Percentiles rank a stretch among this genome's conserved stretches.
These are phyloP conservation scores for Pugionium dolabratum DNA, from an alignment of 345 rosid species.

Conservation along the genomic window DNA sequence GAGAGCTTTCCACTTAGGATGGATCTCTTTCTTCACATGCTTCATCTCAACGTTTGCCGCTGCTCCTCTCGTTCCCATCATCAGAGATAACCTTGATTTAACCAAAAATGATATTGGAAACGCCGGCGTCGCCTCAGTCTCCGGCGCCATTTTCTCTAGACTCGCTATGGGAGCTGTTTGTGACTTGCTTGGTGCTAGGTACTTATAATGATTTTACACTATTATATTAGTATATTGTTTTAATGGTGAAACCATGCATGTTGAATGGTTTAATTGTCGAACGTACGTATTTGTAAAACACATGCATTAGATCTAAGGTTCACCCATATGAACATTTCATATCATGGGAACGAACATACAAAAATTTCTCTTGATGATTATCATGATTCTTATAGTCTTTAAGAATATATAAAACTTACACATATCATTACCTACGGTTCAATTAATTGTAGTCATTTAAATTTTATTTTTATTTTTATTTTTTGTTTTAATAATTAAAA, in stretches of 20 bases:
- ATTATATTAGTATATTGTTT: background rate
- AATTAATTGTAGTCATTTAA: no score
- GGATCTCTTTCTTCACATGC: slow-evolving; percentile 90
- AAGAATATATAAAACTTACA: no score
- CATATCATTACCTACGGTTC: no score
- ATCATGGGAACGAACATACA: background rate
- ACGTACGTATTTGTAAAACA: background rate
- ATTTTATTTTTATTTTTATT: no score
- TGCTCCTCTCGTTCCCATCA: slow-evolving; percentile 77
- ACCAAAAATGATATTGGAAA: slow-evolving; percentile 70
- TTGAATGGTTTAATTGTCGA: background rate
- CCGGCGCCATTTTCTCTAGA: slow-evolving; percentile 80
- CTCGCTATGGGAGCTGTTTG: slow-evolving; percentile 82
- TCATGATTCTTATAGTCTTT: background rate
- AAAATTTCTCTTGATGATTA: background rate
- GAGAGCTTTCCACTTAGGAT: slow-evolving; percentile 82
- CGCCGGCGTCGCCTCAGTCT: slow-evolving; percentile 85
- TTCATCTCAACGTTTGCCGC: slow-evolving; percentile 91
- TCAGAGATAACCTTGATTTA: slow-evolving; percentile 72
- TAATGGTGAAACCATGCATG: background rate
- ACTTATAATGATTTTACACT: background rate
- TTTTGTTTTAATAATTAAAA: no score
- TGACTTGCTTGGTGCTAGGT: slow-evolving; percentile 73
- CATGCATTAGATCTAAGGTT: slow-evolving; percentile 7
- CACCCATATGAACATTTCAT: background rate